Evolutionary conservation across 2,329 filamentous ascomycete genomes (phyloP).

Genomic region (Ophiostoma triangulosporum): DNA sequence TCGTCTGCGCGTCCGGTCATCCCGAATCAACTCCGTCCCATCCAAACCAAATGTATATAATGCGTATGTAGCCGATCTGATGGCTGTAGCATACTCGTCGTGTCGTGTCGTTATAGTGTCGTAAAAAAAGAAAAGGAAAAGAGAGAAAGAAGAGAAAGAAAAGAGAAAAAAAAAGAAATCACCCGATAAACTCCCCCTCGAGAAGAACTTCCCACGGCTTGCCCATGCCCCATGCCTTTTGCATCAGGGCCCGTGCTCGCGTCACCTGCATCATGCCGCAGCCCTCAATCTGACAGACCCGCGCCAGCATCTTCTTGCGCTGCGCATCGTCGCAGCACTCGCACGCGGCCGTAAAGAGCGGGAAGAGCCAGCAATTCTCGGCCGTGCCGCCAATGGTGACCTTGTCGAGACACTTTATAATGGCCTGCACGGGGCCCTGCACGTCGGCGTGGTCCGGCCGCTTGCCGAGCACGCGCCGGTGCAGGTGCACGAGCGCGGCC

Average conservation of each 20-base stretch:
- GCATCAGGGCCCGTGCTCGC: slow-evolving; percentile 50
- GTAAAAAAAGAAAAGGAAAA: background rate
- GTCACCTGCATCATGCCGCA: slow-evolving; percentile 65
- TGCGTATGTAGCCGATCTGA: too few relatives aligned
- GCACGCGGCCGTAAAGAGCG: slow-evolving; percentile 72
- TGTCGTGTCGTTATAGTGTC: background rate
- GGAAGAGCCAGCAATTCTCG: slow-evolving; percentile 64
- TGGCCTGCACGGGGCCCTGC: slow-evolving; percentile 46
- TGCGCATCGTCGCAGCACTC: slow-evolving; percentile 47
- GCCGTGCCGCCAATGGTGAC: slow-evolving; percentile 55
- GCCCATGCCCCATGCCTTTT: slow-evolving; percentile 54
- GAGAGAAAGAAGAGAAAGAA: background rate
- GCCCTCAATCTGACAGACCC: slow-evolving; percentile 54
- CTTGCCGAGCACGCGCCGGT: slow-evolving; percentile 57
- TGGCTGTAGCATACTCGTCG: too few relatives aligned
- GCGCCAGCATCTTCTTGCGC: slow-evolving; percentile 46
- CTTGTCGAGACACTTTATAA: slow-evolving; percentile 47
- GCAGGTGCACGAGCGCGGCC: slow-evolving; percentile 62
- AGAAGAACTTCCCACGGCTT: slow-evolving; percentile 56
- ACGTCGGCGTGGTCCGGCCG: slow-evolving; percentile 44
- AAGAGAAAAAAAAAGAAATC: slow-evolving; percentile 15
- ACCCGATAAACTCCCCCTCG: slow-evolving; percentile 55
- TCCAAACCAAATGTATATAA: too few relatives aligned
- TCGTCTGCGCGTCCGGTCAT: too few relatives aligned
- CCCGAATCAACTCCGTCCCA: too few relatives aligned